These are phyloP conservation scores for Fremontodendron californicum DNA, from an alignment of 345 rosid species.

Conservation along the genomic window DNA sequence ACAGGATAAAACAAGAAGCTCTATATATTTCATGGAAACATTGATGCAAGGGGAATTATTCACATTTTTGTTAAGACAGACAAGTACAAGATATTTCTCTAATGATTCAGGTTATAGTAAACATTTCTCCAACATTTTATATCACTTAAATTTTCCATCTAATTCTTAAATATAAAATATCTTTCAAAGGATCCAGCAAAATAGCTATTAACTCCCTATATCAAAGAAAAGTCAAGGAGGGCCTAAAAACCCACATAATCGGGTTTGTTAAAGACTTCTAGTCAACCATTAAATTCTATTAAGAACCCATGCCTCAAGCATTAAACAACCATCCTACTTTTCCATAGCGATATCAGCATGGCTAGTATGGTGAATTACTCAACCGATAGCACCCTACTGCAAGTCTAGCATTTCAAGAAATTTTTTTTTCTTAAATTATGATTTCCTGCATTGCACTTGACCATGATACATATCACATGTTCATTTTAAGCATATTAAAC, in stretches of 20 bases:
- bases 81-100: neutral
- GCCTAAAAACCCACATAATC: neutral
- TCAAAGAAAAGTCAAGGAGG: neutral
- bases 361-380: neutral
- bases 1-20: neutral
- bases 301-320: neutral
- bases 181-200: neutral
- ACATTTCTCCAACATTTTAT: neutral
- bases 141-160: neutral
- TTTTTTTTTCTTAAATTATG: neutral
- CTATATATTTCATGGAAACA: neutral
- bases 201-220: neutral
- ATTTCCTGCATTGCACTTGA: neutral
- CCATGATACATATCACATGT: neutral
- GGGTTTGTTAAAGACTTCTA: neutral
- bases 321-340: constrained; percentile 1
- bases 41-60: neutral
- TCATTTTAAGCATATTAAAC: neutral
- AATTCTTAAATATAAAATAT: neutral
- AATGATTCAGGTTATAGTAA: neutral
- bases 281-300: neutral
- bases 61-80: neutral
- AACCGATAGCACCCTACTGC: neutral
- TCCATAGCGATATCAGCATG: neutral
- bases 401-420: neutral